Percentiles rank a stretch among this genome's conserved stretches.
phyloP scores from a whole-genome alignment of 164 flowering plant species.

The Buxus sempervirens region DNA sequence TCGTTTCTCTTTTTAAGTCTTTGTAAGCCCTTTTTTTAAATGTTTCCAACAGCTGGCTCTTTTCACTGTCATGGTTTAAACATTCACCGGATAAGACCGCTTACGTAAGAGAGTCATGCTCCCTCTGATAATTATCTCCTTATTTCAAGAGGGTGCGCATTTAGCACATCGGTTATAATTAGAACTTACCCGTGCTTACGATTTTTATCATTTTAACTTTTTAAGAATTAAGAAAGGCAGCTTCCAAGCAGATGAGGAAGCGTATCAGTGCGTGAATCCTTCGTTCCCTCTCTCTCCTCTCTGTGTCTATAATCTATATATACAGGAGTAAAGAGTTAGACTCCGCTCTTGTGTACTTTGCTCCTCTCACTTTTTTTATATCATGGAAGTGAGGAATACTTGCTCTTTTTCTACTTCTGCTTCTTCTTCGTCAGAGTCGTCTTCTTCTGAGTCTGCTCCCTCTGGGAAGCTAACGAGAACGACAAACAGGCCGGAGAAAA shows the following conservation, averaged over 20 bases:
- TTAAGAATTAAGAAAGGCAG: background rate
- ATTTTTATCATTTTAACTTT: too few relatives aligned
- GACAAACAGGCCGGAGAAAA: conserved; percentile 14
- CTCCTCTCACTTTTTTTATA: background rate
- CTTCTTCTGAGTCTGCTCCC: background rate
- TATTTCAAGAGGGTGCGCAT: background rate
- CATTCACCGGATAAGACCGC: conserved; percentile 6
- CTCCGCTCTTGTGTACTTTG: too few relatives aligned
- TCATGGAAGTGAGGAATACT: too few relatives aligned
- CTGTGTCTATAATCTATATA: too few relatives aligned
- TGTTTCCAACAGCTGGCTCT: conserved; percentile 25
- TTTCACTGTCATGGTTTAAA: conserved; percentile 32
- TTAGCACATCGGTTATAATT: background rate
- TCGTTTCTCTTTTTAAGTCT: too few relatives aligned
- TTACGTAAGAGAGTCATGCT: too few relatives aligned
- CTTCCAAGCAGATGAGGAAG: background rate
- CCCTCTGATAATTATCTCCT: too few relatives aligned
- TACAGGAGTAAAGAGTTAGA: too few relatives aligned
- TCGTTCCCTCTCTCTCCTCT: too few relatives aligned
- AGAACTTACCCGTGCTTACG: background rate
- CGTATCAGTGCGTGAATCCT: background rate
- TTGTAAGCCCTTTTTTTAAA: conserved; percentile 8
- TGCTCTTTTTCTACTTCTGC: background rate
- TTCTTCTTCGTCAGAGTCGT: background rate
- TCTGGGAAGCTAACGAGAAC: background rate